Evolutionary conservation across 768 basidiomycete genomes (phyloP).

Genomic region (Suillus clintonianus): DNA sequence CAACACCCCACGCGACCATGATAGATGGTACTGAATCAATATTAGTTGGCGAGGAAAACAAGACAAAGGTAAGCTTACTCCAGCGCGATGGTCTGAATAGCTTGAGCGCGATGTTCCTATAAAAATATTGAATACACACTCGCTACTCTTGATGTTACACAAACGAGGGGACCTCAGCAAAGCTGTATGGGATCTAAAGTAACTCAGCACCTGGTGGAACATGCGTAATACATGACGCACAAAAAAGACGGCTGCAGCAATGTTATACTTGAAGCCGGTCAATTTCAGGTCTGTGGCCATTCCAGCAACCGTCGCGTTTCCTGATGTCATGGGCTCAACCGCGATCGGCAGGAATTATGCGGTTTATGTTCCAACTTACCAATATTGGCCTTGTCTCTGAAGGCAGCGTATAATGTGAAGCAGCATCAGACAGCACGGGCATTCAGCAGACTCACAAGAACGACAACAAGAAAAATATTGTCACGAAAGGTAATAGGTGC

Average conservation of each 20-base stretch:
- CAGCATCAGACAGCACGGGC: background rate
- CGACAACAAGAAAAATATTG: slow-evolving; percentile 45
- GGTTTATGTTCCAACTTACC: slow-evolving; percentile 27
- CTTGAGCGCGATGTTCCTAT: slow-evolving; percentile 40
- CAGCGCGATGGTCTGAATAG: slow-evolving; percentile 36
- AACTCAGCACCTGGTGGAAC: background rate
- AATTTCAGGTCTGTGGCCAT: slow-evolving; percentile 41
- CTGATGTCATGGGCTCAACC: slow-evolving; percentile 14
- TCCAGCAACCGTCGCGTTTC: slow-evolving; percentile 47
- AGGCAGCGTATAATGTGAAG: background rate
- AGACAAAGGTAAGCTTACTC: slow-evolving; percentile 23
- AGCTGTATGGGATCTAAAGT: slow-evolving; percentile 36
- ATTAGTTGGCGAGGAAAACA: slow-evolving; percentile 13
- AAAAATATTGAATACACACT: slow-evolving; percentile 2
- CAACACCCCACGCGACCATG: slow-evolving; percentile 42
- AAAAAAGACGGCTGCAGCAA: slow-evolving; percentile 41
- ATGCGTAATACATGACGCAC: slow-evolving; percentile 11
- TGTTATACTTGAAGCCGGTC: slow-evolving; percentile 36
- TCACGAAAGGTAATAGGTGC: slow-evolving; percentile 46
- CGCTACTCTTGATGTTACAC: slow-evolving; percentile 8
- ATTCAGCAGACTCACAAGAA: slow-evolving; percentile 40
- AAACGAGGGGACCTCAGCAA: slow-evolving; percentile 41
- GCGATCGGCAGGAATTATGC: background rate
- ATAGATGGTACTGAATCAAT: slow-evolving; percentile 36
- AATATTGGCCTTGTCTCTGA: slow-evolving; percentile 47